Percentiles rank a stretch among this genome's conserved stretches.
phyloP scores from a whole-genome alignment of 306 rosid genomes.

The Fragaria ananassa region DNA sequence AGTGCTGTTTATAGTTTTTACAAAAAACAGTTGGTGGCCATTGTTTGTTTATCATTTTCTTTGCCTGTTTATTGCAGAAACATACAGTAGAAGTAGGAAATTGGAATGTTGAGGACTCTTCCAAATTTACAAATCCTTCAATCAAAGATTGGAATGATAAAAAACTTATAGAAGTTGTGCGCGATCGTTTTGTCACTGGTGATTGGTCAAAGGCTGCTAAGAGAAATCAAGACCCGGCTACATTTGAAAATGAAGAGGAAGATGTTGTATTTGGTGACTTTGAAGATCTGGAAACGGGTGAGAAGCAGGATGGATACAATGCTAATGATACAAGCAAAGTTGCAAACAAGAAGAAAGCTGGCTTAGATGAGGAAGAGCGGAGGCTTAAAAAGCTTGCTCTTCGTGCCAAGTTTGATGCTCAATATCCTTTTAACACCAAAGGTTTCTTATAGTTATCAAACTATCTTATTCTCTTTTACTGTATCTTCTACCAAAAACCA shows the following conservation, averaged over 20 bases:
- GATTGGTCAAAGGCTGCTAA: constrained; percentile 84
- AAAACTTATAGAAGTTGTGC: constrained; percentile 46
- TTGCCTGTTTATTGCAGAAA: constrained; percentile 34
- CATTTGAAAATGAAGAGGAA: constrained; percentile 37
- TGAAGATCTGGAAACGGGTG: constrained; percentile 91
- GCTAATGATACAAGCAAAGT: constrained; percentile 27
- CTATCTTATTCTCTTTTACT: neutral
- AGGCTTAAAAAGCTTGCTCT: constrained; percentile 79
- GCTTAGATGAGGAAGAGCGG: constrained; percentile 55
- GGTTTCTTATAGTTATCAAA: neutral
- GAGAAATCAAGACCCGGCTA: constrained; percentile 45
- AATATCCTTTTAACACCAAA: constrained; percentile 61
- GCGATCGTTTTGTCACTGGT: constrained; percentile 81
- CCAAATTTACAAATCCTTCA: constrained; percentile 50
- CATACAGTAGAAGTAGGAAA: constrained; percentile 40
- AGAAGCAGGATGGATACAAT: constrained; percentile 34
- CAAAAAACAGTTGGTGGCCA: neutral
- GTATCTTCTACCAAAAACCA: neutral
- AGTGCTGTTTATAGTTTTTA: neutral
- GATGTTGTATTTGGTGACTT: constrained; percentile 70
- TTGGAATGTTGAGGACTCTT: constrained; percentile 64
- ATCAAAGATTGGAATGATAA: constrained; percentile 47
- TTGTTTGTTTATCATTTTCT: constrained; percentile 5
- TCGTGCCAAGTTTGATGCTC: constrained; percentile 80
- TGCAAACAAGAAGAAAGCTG: constrained; percentile 36